A percentile compares a stretch with the other conserved stretches of the same genome.
Conservation (phyloP, 2,329 filamentous ascomycete species). For the Phoma sp. region DNA sequence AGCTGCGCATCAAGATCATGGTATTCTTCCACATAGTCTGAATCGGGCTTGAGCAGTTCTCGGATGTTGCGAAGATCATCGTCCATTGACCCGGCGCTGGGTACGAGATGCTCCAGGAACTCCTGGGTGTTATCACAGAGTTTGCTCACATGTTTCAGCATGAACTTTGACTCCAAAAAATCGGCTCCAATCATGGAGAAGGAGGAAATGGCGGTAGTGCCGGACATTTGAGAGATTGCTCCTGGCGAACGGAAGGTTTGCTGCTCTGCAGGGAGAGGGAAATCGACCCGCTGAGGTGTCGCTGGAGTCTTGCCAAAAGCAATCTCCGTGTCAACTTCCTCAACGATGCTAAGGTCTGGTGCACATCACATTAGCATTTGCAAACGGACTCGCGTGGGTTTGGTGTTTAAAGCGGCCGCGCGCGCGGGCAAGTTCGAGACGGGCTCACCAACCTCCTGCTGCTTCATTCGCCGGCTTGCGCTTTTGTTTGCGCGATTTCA, state of each 20-base stretch:
- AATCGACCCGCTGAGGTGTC: slow-evolving; percentile 29
- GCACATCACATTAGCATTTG: slow-evolving; percentile 17
- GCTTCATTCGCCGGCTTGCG: slow-evolving; percentile 31
- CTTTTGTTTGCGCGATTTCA: slow-evolving; percentile 26
- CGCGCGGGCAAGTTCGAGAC: slow-evolving; percentile 14
- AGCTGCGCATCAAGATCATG: slow-evolving; percentile 44
- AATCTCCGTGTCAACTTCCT: slow-evolving; percentile 37
- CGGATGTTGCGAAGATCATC: slow-evolving; percentile 31
- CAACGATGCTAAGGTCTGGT: slow-evolving; percentile 44
- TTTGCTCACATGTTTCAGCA: slow-evolving; percentile 50
- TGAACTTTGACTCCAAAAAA: slow-evolving; percentile 50
- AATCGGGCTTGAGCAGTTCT: slow-evolving; percentile 44
- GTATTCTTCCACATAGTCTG: slow-evolving; percentile 49
- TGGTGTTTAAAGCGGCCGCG: neutral
- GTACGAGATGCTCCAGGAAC: slow-evolving; percentile 41
- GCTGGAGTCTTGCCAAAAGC: slow-evolving; percentile 27
- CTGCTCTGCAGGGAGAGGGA: slow-evolving; percentile 9
- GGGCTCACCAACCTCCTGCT: slow-evolving; percentile 20
- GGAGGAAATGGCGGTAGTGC: slow-evolving; percentile 55
- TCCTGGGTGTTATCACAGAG: slow-evolving; percentile 40
- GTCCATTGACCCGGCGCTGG: slow-evolving; percentile 28
- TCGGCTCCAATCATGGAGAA: slow-evolving; percentile 53
- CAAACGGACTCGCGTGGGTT: neutral
- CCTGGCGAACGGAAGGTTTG: slow-evolving; percentile 41
- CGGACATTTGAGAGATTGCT: slow-evolving; percentile 52